Conservation (phyloP, 371 early-diverging fungal genomes). For the Mucor circinelloides region DNA sequence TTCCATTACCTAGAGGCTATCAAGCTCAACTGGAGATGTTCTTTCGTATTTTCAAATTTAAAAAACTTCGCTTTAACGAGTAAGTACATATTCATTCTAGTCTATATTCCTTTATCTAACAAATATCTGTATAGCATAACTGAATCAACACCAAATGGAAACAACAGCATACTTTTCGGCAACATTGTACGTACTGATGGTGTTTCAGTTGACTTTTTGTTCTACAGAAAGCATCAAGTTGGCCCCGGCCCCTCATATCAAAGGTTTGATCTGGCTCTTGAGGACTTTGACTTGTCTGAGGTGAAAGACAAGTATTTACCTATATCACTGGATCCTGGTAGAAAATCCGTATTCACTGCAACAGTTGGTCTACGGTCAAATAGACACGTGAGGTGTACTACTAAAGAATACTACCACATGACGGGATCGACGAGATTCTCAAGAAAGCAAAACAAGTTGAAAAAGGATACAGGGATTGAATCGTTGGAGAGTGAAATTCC, state of each 20-base stretch:
- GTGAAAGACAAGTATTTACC: neutral
- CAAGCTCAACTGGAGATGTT: neutral
- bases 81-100: neutral
- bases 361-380: neutral
- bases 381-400: neutral
- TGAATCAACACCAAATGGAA: neutral
- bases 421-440: slow-evolving; percentile 1
- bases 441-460: neutral
- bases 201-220: neutral
- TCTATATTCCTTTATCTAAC: too few species aligned
- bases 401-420: slow-evolving; percentile 3
- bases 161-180: neutral
- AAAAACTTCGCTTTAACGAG: neutral
- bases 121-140: too few species aligned
- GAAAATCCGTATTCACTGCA: slow-evolving; percentile 6
- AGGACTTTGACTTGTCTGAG: neutral
- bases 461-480: too few species aligned
- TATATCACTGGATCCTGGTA: neutral
- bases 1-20: neutral
- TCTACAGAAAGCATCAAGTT: neutral
- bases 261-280: neutral
- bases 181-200: neutral
- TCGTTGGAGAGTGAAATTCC: too few species aligned
- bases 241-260: too few species aligned
- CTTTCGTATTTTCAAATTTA: neutral